Evolutionary conservation across 768 basidiomycete species (phyloP).

Genomic region (Tricholoma bakamatsutake): DNA sequence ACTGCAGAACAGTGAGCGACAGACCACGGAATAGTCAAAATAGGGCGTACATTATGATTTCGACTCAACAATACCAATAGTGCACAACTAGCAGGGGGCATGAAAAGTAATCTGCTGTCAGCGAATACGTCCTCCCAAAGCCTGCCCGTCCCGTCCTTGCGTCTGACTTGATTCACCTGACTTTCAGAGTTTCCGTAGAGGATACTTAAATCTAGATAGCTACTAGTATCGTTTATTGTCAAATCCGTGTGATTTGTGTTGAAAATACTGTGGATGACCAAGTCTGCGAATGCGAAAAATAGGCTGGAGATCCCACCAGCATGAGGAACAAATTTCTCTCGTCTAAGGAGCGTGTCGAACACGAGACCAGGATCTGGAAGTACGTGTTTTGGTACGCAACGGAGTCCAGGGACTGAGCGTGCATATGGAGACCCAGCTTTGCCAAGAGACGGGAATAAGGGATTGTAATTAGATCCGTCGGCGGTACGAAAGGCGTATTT

Average conservation of each 20-base stretch:
- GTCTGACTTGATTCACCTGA: constrained; percentile 46
- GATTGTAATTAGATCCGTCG: constrained; percentile 59
- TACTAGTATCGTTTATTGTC: constrained; percentile 57
- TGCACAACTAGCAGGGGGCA: constrained; percentile 69
- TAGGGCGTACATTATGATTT: constrained; percentile 61
- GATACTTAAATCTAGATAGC: constrained; percentile 73
- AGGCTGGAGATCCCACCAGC: constrained; percentile 67
- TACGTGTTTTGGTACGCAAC: constrained; percentile 31
- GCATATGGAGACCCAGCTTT: constrained; percentile 63
- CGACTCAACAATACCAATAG: constrained; percentile 63
- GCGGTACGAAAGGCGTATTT: constrained; percentile 52
- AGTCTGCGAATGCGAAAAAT: constrained; percentile 76
- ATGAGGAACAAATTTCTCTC: constrained; percentile 44
- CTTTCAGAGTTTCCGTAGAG: constrained; percentile 59
- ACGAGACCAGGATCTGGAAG: constrained; percentile 65
- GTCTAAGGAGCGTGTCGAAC: constrained; percentile 63
- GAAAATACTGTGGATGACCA: constrained; percentile 73
- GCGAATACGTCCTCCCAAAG: constrained; percentile 69
- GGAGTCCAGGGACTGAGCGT: constrained; percentile 52
- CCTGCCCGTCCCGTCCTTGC: constrained; percentile 58
- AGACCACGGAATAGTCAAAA: not conserved
- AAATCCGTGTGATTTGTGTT: constrained; percentile 43
- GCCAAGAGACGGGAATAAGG: constrained; percentile 48
- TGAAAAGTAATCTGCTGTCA: constrained; percentile 55
- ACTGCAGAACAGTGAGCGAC: constrained; percentile 36